Evolutionary conservation across 1,284 basidiomycete species (phyloP), one percentile per base, ranked within the genome.

Genomic region (Apiotrichum sp.): DNA sequence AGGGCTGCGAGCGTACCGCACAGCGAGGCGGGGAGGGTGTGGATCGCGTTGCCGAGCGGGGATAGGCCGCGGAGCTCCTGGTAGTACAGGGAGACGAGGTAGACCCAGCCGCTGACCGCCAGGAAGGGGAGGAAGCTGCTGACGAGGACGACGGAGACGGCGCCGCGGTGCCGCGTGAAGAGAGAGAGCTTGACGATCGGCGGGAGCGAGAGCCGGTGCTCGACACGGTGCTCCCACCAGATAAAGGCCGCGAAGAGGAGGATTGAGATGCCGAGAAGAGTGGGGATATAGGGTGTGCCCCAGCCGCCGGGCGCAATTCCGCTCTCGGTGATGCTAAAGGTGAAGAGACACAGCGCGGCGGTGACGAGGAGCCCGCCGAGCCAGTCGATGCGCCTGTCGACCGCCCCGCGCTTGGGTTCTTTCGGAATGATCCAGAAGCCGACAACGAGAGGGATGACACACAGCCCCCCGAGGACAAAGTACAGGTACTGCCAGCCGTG

Each of bases 401-500:
- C 40, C 22, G 35, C n/a, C 14, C 9, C 36, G 8, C 45, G 54
- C 33, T 22, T 34, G 9, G 63, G 55, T 14, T 69, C 67, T 5
- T 39, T 39, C 3, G 72, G 72, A 14, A 72, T 67, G 46, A 67
- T 65, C 29, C 33, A 56, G 45, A 67, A 48, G 2, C 69, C 70
- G 16, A 65, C 51, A 5, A 66, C 53, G n/a, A 70, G 52, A 1
- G 69, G 65, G 16, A 72, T 39, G 13, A 69, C 36, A 6, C 61
- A 55, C 1, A 73, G 50, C 0, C 69, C 70, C 4, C 63, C 71
- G 35, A 71, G 64, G 11, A 74, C 61, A 58, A 65, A 69, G 55
- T 69, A 73, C 32, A 69, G 60, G 49, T 68, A 70, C 56, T 62
- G 55, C 71, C 71, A 73, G 5, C 58, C 58, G 4, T 38, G 47